These are phyloP conservation scores for Gloeophyllum trabeum DNA, from an alignment of 768 basidiomycete species.

Conservation along the genomic window DNA sequence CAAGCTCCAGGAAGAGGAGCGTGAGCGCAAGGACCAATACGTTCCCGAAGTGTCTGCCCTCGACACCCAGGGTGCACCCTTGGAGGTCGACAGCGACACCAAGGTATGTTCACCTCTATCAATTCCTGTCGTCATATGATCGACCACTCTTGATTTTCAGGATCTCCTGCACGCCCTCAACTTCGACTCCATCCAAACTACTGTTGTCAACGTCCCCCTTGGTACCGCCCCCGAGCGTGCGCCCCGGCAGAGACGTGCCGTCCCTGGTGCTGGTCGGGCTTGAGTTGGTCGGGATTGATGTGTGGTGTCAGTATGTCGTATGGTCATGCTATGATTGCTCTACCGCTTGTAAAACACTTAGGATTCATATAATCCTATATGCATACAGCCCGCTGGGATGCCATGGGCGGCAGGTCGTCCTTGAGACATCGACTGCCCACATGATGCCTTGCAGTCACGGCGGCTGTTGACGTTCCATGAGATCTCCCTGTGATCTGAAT, in stretches of 20 bases:
- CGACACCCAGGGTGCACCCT: constrained; percentile 57
- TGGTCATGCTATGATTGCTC: background rate
- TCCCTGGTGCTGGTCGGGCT: constrained; percentile 65
- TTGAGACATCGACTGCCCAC: too few relatives aligned
- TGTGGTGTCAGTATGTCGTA: background rate
- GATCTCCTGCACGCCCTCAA: constrained; percentile 85
- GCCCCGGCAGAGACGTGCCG: constrained; percentile 63
- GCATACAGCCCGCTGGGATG: too few relatives aligned
- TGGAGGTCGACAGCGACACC: constrained; percentile 89
- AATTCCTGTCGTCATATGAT: background rate
- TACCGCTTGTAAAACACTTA: background rate
- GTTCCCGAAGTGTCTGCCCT: constrained; percentile 98
- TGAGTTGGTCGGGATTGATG: background rate
- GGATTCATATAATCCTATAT: background rate
- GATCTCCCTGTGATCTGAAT: too few relatives aligned
- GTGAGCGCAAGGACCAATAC: constrained; percentile 98
- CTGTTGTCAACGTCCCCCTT: constrained; percentile 45
- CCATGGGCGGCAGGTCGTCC: too few relatives aligned
- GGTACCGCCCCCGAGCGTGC: constrained; percentile 58
- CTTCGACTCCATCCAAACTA: constrained; percentile 86
- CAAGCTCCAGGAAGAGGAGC: constrained; percentile 99
- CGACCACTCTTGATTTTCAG: constrained; percentile 23
- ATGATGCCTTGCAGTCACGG: too few relatives aligned
- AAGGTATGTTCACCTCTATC: constrained; percentile 47
- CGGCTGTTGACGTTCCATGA: too few relatives aligned